Base-by-base conservation (phyloP, 192 early-diverging fungal genomes). In the Gigaspora rosea region DNA sequence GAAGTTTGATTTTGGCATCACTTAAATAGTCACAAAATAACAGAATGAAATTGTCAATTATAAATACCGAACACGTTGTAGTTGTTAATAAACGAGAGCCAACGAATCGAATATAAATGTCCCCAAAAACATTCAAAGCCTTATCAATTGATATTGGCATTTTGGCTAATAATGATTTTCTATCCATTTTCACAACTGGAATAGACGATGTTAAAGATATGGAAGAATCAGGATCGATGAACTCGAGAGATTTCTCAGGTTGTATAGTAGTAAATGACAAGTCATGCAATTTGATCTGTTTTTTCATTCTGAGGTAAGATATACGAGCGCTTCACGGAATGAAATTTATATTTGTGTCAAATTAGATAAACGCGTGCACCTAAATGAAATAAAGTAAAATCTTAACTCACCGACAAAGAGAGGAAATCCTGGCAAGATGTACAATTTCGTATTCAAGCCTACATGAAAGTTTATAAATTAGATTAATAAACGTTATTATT, bases 101-200 rank as follows among this genome's bases (percentile, higher is more conserved):
- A 10, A 58, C 71, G 46, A 47, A 46, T 22, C 71, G 36, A 41
- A 73, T 32, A n/a, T 41, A 73, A 58, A 73, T 20, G 12, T 73
- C 71, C 10, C 56, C 56, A n/a, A 73, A 59, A 47, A 73, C 46
- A 6, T 48, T 59, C 20, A 73, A 36, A 8, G 22, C 20, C 2
- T n/a, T 41, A 73, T 73, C 71, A 59, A 47, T 73, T 46, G 71
- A 52, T 20, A 36, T 73, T 20, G 33, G 54, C 22, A 59, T 32
- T 73, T 35, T 73, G 20, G 52, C 18, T 27, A 73, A 33, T 35
- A 73, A 16, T 35, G n/a, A 20, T 27, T 18, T n/a, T 13, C 18
- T 56, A 18, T 33, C 58, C 35, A 73, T 41, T n/a, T 73, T 56
- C 15, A 57, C 58, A 20, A 58, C 36, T 11, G 71, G 71, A 52